Evolutionary conservation across 768 basidiomycete species (phyloP).

Genomic region (Hysterangium stoloniferum): DNA sequence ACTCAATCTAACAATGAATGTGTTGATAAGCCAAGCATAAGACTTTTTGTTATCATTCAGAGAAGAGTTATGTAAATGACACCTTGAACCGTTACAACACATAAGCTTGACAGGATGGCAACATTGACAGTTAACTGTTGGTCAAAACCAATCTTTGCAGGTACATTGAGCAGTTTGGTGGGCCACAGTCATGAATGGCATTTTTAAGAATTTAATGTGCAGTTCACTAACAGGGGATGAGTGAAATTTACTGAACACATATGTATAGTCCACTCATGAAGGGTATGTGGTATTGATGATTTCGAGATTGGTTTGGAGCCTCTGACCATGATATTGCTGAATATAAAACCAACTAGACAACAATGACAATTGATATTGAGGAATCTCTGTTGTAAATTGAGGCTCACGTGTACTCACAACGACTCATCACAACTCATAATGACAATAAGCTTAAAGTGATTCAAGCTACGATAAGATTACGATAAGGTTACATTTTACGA

Average conservation of each 20-base stretch:
- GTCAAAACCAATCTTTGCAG: conserved; percentile 31
- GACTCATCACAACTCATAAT: too few species aligned
- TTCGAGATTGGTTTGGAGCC: conserved; percentile 2
- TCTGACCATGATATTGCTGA: not conserved
- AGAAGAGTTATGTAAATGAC: not conserved
- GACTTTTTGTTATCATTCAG: too few species aligned
- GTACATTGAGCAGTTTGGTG: conserved; percentile 29
- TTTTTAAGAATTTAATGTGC: conserved; percentile 34
- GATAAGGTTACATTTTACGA: too few species aligned
- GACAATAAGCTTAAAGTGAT: too few species aligned
- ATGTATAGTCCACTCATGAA: not conserved
- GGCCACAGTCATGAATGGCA: conserved; percentile 32
- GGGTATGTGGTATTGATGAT: not conserved
- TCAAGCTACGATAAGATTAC: too few species aligned
- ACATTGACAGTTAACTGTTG: conserved; percentile 27
- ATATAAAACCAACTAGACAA: not conserved
- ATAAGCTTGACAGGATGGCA: conserved; percentile 23
- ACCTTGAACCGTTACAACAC: conserved; percentile 9
- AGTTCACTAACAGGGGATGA: conserved; percentile 24
- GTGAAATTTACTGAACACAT: not conserved
- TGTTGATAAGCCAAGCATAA: too few species aligned
- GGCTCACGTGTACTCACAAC: too few species aligned
- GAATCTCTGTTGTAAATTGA: too few species aligned
- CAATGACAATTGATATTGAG: not conserved
- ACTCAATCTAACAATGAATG: too few species aligned